Percentiles rank a stretch among this genome's conserved stretches.
These are phyloP conservation scores for Suhomyces yuchorum DNA, from an alignment of 1,139 yeast genomes.

Conservation along the genomic window DNA sequence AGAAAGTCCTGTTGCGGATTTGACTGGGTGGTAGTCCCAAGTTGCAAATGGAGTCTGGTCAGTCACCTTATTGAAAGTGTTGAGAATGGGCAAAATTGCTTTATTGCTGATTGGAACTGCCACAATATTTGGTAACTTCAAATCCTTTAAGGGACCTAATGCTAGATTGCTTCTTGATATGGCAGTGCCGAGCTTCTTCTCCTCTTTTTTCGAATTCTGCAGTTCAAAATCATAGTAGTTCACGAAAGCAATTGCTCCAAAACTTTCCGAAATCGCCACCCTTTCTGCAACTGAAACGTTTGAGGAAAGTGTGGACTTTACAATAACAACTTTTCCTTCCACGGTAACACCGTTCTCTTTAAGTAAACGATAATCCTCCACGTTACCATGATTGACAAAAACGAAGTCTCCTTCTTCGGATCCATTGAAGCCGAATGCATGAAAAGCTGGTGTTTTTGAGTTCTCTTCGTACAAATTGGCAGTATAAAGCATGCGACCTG, in stretches of 20 bases:
- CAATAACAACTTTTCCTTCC: constrained; percentile 33
- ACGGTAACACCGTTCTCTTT: constrained; percentile 23
- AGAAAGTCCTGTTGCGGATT: constrained; percentile 16
- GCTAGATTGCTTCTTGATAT: constrained; percentile 29
- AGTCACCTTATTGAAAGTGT: constrained; percentile 22
- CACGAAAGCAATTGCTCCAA: constrained; percentile 34
- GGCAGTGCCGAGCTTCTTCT: constrained; percentile 17
- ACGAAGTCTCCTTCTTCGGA: constrained; percentile 29
- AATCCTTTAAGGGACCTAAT: constrained; percentile 14
- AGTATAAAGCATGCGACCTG: constrained; percentile 27
- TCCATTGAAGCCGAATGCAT: constrained; percentile 35
- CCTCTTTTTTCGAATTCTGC: constrained; percentile 14
- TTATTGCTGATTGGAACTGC: constrained; percentile 40
- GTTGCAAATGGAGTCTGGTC: constrained; percentile 18
- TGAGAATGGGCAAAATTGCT: constrained; percentile 35
- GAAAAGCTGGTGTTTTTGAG: constrained; percentile 40
- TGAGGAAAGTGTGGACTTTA: constrained; percentile 21
- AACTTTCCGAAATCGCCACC: constrained; percentile 29
- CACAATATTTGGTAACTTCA: constrained; percentile 27
- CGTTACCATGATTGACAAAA: constrained; percentile 35
- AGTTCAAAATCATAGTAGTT: constrained; percentile 26
- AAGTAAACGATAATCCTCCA: constrained; percentile 32
- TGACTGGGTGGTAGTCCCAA: constrained; percentile 34
- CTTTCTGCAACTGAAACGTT: constrained; percentile 29
- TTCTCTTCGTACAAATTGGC: constrained; percentile 31